These are phyloP conservation scores for Musa schizocarpa DNA, from an alignment of 176 grass and related monocot genomes.

Conservation along the genomic window DNA sequence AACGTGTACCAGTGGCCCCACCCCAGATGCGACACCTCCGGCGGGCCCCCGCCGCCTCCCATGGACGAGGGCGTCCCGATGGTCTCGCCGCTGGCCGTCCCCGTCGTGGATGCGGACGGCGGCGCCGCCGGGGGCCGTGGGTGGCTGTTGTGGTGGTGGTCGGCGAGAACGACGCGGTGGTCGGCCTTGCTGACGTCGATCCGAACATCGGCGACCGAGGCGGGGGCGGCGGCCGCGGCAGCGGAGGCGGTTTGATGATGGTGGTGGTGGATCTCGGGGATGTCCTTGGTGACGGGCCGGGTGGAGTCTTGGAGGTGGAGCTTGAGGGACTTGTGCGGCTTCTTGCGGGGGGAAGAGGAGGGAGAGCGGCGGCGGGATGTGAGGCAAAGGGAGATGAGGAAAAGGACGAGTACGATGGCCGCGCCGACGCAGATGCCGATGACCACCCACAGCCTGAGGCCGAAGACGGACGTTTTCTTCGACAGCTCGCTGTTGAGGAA, in stretches of 20 bases:
- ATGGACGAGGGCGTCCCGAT: constrained; percentile 10
- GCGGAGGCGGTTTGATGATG: constrained; percentile 17
- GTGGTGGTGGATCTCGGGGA: constrained; percentile 31
- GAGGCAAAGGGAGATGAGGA: constrained; percentile 15
- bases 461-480: constrained; percentile 59
- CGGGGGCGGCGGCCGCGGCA: not conserved
- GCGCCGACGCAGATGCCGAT: constrained; percentile 32
- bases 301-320: constrained; percentile 30
- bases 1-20: constrained; percentile 66
- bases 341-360: not conserved
- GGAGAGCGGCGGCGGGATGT: constrained; percentile 28
- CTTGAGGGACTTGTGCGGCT: constrained; percentile 36
- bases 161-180: constrained; percentile 19
- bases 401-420: constrained; percentile 25
- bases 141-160: constrained; percentile 12
- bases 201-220: constrained; percentile 29
- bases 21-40: constrained; percentile 50
- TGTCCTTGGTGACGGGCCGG: constrained; percentile 29
- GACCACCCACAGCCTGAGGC: constrained; percentile 57
- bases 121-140: constrained; percentile 27
- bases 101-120: constrained; percentile 15
- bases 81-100: constrained; percentile 31
- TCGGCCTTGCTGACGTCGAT: constrained; percentile 53
- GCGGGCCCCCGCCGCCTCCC: constrained; percentile 10
- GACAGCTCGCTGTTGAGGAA: constrained; percentile 46